These are phyloP conservation scores for Daldinia caldariorum DNA, from an alignment of 495 filamentous ascomycete species.

Conservation along the genomic window DNA sequence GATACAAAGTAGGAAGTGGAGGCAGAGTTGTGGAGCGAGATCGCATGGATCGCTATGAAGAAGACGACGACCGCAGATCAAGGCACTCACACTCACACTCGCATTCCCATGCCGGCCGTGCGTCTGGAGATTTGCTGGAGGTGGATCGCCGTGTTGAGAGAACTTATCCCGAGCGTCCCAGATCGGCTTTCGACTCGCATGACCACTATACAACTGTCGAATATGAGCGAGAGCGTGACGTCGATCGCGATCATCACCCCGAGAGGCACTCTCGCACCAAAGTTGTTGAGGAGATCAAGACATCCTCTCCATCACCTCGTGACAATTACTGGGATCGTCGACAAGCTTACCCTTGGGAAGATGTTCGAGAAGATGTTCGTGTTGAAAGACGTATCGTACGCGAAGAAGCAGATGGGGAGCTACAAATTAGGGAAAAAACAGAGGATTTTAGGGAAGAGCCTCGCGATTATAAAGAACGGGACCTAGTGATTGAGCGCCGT, in stretches of 20 bases:
- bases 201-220: slow-evolving; percentile 62
- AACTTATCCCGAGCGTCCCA: slow-evolving; percentile 56
- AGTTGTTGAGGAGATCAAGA: slow-evolving; percentile 53
- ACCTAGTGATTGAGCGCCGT: slow-evolving; percentile 59
- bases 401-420: slow-evolving; percentile 47
- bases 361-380: slow-evolving; percentile 54
- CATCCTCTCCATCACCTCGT: slow-evolving; percentile 47
- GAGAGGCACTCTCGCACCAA: slow-evolving; percentile 45
- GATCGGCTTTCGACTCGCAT: slow-evolving; percentile 57
- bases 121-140: slow-evolving; percentile 55
- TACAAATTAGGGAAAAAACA: slow-evolving; percentile 44
- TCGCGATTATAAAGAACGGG: slow-evolving; percentile 52
- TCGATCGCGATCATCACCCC: slow-evolving; percentile 52
- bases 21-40: slow-evolving; percentile 52
- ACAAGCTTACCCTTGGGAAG: slow-evolving; percentile 50
- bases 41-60: slow-evolving; percentile 57
- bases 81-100: slow-evolving; percentile 51
- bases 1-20: slow-evolving; percentile 60
- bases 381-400: slow-evolving; percentile 57
- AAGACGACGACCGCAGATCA: slow-evolving; percentile 62
- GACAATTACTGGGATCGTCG: slow-evolving; percentile 56
- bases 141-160: slow-evolving; percentile 59
- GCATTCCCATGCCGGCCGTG: slow-evolving; percentile 47
- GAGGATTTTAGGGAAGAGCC: slow-evolving; percentile 44
- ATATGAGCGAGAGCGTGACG: slow-evolving; percentile 68